phyloP scores from a whole-genome alignment of 495 filamentous ascomycete species.

The Bryoglossum gracile region DNA sequence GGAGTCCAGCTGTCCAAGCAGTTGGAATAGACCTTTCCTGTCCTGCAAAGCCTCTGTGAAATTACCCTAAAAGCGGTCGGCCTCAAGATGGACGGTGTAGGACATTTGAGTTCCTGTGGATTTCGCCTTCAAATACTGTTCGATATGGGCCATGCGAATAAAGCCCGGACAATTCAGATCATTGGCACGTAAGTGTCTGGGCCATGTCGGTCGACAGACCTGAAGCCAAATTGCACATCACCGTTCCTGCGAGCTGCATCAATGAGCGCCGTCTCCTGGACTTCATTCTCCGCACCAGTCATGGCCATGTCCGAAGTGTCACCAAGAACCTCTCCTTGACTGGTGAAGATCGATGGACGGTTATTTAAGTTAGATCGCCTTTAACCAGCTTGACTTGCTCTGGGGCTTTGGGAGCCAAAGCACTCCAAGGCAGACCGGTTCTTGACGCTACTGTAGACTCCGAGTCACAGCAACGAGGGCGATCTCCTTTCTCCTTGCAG shows the following conservation, averaged over 20 bases:
- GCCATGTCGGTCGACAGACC: slow-evolving; percentile 61
- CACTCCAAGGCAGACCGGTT: no score
- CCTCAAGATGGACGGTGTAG: slow-evolving; percentile 54
- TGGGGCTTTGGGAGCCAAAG: slow-evolving; percentile 35
- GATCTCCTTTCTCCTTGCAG: neutral
- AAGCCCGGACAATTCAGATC: slow-evolving; percentile 61
- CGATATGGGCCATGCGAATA: slow-evolving; percentile 56
- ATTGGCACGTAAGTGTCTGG: slow-evolving; percentile 45
- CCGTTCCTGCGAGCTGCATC: slow-evolving; percentile 49
- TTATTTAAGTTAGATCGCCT: slow-evolving; percentile 19
- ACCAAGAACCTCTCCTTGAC: slow-evolving; percentile 39
- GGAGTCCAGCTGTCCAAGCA: slow-evolving; percentile 25
- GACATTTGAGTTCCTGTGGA: slow-evolving; percentile 36
- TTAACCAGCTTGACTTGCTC: slow-evolving; percentile 16
- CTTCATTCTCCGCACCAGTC: slow-evolving; percentile 41
- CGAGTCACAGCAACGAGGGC: slow-evolving; percentile 56
- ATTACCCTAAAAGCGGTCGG: slow-evolving; percentile 61
- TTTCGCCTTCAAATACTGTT: slow-evolving; percentile 45
- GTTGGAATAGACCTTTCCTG: slow-evolving; percentile 53
- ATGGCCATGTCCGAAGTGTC: slow-evolving; percentile 30
- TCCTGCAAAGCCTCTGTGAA: slow-evolving; percentile 47
- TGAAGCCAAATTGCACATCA: slow-evolving; percentile 61
- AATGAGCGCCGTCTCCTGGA: slow-evolving; percentile 56
- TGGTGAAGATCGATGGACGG: slow-evolving; percentile 31
- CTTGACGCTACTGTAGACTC: slow-evolving; percentile 42